Evolutionary conservation across 2,329 filamentous ascomycete species (phyloP), one percentile per base, ranked within the genome.

Genomic region (Xylaria sp.): DNA sequence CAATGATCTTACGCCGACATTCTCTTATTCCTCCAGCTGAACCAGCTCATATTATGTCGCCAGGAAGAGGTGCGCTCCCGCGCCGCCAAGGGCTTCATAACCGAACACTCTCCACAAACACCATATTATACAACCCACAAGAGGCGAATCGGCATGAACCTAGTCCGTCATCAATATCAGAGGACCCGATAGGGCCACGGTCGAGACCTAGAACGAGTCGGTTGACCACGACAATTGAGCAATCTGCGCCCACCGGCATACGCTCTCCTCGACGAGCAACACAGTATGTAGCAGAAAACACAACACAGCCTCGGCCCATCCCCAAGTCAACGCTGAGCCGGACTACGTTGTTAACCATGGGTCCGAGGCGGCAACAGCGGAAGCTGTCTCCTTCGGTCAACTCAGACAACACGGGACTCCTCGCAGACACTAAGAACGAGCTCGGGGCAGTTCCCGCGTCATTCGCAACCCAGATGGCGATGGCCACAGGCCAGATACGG

Each of bases 81-180:
- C 72, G 78, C 48, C 80, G 81, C 60, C 79, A 82, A 53, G 82
- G 80, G 0, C 75, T 84, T 4, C 94, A 97, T 75, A 86, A 82
- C 64, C 91, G 94, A 44, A 94, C 93, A 13, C 79, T 91, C 3
- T 97, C 94, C 0, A 92, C 90, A 23, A 93, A 91, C 73, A 97
- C 94, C 0, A 94, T 97, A 63, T 83, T 97, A 0, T 97, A 92
- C 81, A 94, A 92, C 40, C 94, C 94, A 0, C 82, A 89, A 37
- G 82, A 85, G 29, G 71, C 75, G 62, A 78, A 71, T 59, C 81
- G 79, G 18, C 73, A 76, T 29, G 69, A 64, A 1, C 75, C 78
- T 12, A 83, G 79, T 69, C 81, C 82, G 8, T 82, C 84, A 0
- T 83, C 84, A 0, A 80, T 79, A 32, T 85, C 86, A 2, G 81